phyloP scores from a whole-genome alignment of 2,329 filamentous ascomycete species.

The Xylaria hypoxylon region DNA sequence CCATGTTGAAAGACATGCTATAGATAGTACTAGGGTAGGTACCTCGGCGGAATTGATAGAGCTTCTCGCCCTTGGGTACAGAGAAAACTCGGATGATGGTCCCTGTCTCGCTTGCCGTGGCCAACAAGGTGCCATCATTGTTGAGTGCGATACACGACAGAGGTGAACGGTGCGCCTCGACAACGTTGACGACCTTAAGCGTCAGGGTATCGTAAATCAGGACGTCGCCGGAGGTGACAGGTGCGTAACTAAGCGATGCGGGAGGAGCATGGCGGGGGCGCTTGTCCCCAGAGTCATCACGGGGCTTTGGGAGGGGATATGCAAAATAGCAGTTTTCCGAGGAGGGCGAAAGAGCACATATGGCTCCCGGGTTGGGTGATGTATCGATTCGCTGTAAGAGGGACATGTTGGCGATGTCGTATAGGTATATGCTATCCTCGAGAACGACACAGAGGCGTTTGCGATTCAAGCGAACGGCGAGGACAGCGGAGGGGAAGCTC shows the following conservation, averaged over 20 bases:
- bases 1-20: constrained; percentile 98
- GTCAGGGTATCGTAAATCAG: constrained; percentile 91
- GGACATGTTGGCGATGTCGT: constrained; percentile 99
- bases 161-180: constrained; percentile 93
- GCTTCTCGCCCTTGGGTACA: constrained; percentile 87
- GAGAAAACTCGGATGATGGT: constrained; percentile 98
- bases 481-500: constrained; percentile 95
- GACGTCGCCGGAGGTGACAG: constrained; percentile 90
- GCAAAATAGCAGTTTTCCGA: constrained; percentile 97
- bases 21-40: constrained; percentile 97
- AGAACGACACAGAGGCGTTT: constrained; percentile 93
- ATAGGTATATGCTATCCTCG: constrained; percentile 96
- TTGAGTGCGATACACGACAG: constrained; percentile 92
- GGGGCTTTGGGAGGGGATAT: constrained; percentile 84
- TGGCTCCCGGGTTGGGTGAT: constrained; percentile 90
- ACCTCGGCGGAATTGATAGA: constrained; percentile 95
- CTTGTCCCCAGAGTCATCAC: constrained; percentile 68
- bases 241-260: constrained; percentile 74
- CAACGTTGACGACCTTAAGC: constrained; percentile 92
- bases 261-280: constrained; percentile 87
- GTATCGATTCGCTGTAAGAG: constrained; percentile 92
- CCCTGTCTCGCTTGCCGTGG: constrained; percentile 95
- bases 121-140: constrained; percentile 88
- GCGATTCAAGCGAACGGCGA: constrained; percentile 92
- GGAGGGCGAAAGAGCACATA: constrained; percentile 92